Base-by-base conservation (phyloP, 352 stramenopile genomes). In the Plasmopara halstedii region DNA sequence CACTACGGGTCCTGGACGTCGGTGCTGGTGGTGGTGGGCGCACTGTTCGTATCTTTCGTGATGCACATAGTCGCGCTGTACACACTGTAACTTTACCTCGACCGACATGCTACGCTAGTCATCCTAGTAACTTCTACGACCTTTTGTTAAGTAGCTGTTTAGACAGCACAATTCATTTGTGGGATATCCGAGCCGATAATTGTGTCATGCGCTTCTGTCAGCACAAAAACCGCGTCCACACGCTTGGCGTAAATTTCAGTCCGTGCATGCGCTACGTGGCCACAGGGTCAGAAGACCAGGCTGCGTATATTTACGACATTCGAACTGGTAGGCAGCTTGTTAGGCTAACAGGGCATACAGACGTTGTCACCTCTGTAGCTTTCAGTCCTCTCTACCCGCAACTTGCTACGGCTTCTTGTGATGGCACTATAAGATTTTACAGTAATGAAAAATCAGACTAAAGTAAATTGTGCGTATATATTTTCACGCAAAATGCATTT, bases 211-310 rank as follows among this genome's bases (percentile, higher is more conserved):
- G 68, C 35, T 91, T 95, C 38, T 56, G 62, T 25, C 77, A 91
- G 46, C 85, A 96, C 53, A 56, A 81, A 14, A 94, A 95, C 61
- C 77, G 81, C 42, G 75, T 89, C 13, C 83, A 96, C 21, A 50
- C 57, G 4, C 42, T 94, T 2, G 75, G 76, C 6, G 54, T 76
- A 25, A 67, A 74, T 11, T 95, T 95, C 50, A 93, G 77, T 39
- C 86, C 85, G 2, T 96, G 86, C 64, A 92, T 94, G 81, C 79
- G 86, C 14, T 95, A 94, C 55, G 64, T 95, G 17, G 83, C 83
- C 6, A 88, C 75, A 2, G 86, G 86, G 27, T 94, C 78, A 1
- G 85, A 95, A 59, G 86, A 95, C 46, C 73, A 85, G 4, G 50
- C 62, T 6, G 62, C 68, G 9, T 94, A 92, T 53, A 42, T 95